Base-by-base conservation (phyloP, 2,329 filamentous ascomycete genomes). In the Hypoxylon sp. region DNA sequence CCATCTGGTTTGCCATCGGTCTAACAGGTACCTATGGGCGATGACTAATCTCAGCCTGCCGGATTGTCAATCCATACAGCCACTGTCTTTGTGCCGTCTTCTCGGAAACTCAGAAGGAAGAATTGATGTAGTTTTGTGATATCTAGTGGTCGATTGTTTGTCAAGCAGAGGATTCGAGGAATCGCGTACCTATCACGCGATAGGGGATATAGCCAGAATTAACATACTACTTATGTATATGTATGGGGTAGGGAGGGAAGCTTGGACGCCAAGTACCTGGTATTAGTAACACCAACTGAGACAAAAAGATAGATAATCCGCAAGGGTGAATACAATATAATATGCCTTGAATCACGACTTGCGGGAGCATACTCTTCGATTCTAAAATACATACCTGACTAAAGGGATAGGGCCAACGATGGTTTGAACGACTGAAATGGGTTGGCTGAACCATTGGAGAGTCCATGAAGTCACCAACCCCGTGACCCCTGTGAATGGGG, bases 381-480 rank as follows among this genome's bases (percentile, higher is more conserved):
- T 56, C 2, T 5, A 54, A 48, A 17, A n/a, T 2, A 20, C 37
- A n/a, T 20, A 40, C 25, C 17, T n/a, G 17, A 20, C 13, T 46
- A 22, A 30, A 35, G 30, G 30, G 42, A 35, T 17, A 54, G 8
- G n/a, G 50, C 14, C 20, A 20, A 10, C 20, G 6, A 42, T 22
- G n/a, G n/a, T 4, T 22, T 44, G 17, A 22, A 14, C 6, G 5
- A 49, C 8, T 14, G 30, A 58, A 49, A 48, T 27, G 30, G 10
- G 10, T 30, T n/a, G 6, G 30, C 2, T 25, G 20, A 53, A 14
- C 11, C 44, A 51, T 44, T 33, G 22, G 46, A 51, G 25, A 37
- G 7, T 14, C 8, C n/a, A 44, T 63, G 61, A 57, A 30, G 50
- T 51, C 51, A 57, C 50, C 11, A 48, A 17, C n/a, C 35, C n/a